phyloP scores from a whole-genome alignment of 2,329 filamentous ascomycete genomes.

The Coniochaeta sp. region DNA sequence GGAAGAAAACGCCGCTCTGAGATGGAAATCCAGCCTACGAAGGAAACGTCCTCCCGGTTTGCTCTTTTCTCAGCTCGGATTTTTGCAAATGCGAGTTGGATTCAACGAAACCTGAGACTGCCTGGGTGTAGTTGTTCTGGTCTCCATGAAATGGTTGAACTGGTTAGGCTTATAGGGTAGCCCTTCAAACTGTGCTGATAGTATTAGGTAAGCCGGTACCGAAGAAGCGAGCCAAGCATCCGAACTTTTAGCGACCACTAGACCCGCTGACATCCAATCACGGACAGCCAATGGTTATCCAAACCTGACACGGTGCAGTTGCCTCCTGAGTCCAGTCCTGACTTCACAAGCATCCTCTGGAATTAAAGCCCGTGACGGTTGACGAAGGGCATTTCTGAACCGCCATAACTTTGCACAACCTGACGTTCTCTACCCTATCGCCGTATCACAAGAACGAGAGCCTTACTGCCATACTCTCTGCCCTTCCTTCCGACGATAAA shows the following conservation, averaged over 20 bases:
- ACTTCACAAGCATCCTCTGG: neutral
- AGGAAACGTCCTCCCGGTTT: too few relatives aligned
- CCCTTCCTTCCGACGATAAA: neutral
- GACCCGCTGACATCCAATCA: neutral
- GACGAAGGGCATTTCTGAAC: neutral
- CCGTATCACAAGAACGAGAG: neutral
- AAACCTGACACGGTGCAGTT: conserved; percentile 1
- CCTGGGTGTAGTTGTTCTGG: too few relatives aligned
- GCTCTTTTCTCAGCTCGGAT: too few relatives aligned
- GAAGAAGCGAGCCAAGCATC: too few relatives aligned
- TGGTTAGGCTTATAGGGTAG: too few relatives aligned
- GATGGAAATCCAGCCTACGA: too few relatives aligned
- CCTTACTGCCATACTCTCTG: neutral
- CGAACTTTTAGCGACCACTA: neutral
- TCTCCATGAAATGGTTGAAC: too few relatives aligned
- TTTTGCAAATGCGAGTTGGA: too few relatives aligned
- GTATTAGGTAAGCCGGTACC: too few relatives aligned
- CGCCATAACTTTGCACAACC: neutral
- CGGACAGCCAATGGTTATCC: neutral
- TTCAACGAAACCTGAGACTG: too few relatives aligned
- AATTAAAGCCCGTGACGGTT: neutral
- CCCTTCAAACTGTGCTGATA: too few relatives aligned
- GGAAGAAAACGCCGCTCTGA: too few relatives aligned
- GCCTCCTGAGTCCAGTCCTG: neutral
- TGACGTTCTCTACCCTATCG: neutral